A percentile compares a stretch with the other conserved stretches of the same genome.
Evolutionary conservation across 352 stramenopile genomes (phyloP).

Genomic region (Phytophthora chlamydospora): DNA sequence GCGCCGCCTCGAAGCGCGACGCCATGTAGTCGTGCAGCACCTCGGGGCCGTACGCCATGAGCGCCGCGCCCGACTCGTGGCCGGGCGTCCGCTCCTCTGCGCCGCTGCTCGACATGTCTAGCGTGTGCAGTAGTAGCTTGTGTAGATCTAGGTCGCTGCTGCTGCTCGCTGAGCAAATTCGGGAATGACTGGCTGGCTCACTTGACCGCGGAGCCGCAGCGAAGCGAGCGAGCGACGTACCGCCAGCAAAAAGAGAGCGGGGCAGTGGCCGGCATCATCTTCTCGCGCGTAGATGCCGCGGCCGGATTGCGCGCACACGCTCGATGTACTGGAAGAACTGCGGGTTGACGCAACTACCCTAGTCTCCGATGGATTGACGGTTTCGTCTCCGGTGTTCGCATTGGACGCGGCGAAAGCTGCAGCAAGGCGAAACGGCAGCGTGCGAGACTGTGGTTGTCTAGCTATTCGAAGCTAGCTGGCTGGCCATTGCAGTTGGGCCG

Average conservation of each 20-base stretch:
- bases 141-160: slow-evolving; percentile 11
- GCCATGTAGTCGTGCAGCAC: slow-evolving; percentile 49
- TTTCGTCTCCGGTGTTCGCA: neutral
- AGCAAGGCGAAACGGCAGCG: neutral
- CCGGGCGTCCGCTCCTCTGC: slow-evolving; percentile 25
- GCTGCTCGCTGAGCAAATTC: slow-evolving; percentile 27
- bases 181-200: slow-evolving; percentile 27
- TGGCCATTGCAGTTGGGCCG: too few relatives aligned
- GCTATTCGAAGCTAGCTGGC: too few relatives aligned
- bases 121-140: neutral
- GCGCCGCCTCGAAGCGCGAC: slow-evolving; percentile 32
- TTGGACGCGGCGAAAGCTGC: too few relatives aligned
- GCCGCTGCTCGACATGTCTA: slow-evolving; percentile 11
- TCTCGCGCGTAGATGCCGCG: slow-evolving; percentile 9
- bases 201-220: neutral
- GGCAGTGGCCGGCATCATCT: slow-evolving; percentile 8
- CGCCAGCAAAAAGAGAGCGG: slow-evolving; percentile 6
- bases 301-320: slow-evolving; percentile 25
- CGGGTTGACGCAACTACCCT: slow-evolving; percentile 23
- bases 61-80: slow-evolving; percentile 33
- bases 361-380: slow-evolving; percentile 7
- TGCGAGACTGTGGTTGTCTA: neutral
- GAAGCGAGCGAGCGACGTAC: slow-evolving; percentile 12
- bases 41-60: slow-evolving; percentile 41
- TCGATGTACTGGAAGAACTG: slow-evolving; percentile 17